phyloP scores from a whole-genome alignment of 768 basidiomycete species.

The Phanerodontia chrysosporium region DNA sequence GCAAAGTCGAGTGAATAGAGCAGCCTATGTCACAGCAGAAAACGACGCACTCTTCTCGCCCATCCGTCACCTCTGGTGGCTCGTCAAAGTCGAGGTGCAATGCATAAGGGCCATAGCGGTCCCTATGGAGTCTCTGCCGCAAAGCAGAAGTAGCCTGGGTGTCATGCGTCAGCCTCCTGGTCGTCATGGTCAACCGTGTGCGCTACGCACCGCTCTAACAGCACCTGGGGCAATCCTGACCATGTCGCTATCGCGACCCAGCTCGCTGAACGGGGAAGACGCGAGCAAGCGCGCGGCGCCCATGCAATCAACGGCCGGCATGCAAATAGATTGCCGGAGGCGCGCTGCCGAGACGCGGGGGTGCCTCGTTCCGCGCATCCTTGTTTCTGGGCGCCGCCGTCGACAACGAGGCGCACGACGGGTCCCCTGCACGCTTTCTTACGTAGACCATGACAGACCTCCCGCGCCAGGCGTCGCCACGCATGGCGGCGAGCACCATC shows the following conservation, averaged over 20 bases:
- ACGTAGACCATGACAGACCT: constrained; percentile 12
- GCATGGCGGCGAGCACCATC: neutral
- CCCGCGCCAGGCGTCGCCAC: constrained; percentile 13
- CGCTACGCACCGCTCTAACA: neutral
- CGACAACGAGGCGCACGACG: neutral
- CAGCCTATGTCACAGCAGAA: neutral
- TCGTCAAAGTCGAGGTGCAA: constrained; percentile 14
- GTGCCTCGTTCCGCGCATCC: no score
- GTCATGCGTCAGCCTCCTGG: neutral
- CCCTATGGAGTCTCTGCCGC: neutral
- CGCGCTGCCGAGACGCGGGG: neutral
- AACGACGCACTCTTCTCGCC: constrained; percentile 23
- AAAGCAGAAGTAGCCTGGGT: neutral
- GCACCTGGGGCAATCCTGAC: neutral
- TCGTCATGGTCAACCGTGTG: no score
- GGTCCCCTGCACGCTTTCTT: neutral
- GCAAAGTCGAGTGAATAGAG: neutral
- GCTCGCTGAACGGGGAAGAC: neutral
- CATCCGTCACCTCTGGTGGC: constrained; percentile 10
- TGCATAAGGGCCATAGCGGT: constrained; percentile 23
- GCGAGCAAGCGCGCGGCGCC: neutral
- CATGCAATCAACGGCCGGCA: neutral
- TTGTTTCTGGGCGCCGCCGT: no score
- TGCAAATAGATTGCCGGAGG: neutral
- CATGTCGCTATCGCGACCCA: neutral